Evolutionary conservation across 1,284 basidiomycete species (phyloP).

Genomic region (Ustilago nuda): DNA sequence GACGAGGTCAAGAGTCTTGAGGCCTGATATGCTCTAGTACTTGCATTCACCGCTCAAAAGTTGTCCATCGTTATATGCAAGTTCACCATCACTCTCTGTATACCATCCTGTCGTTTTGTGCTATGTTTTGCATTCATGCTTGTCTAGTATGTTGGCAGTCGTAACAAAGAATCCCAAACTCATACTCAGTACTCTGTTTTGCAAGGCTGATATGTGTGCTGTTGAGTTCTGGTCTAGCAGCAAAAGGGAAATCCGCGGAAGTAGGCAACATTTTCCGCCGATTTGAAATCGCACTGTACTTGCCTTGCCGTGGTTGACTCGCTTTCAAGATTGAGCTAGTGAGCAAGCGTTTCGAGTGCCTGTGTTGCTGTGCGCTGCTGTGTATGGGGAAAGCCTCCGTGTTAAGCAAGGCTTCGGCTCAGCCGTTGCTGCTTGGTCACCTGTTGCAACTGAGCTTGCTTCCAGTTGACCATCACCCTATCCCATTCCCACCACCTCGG

Average conservation of each 20-base stretch:
- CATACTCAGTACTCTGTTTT: too few relatives aligned
- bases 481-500: not conserved
- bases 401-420: not conserved
- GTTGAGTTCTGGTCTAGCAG: not conserved
- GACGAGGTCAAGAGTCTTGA: constrained; percentile 45
- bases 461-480: not conserved
- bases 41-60: constrained; percentile 1
- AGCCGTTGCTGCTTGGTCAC: constrained; percentile 1
- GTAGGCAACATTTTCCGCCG: not conserved
- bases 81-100: constrained; percentile 2
- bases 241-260: constrained; percentile 1
- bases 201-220: not conserved
- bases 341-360: too few relatives aligned
- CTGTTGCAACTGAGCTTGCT: constrained; percentile 5
- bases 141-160: constrained; percentile 6
- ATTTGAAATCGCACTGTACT: not conserved
- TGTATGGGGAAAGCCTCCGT: not conserved
- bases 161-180: not conserved
- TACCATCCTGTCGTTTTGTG: not conserved
- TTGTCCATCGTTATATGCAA: not conserved
- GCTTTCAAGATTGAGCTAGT: not conserved
- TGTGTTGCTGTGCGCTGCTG: constrained; percentile 2
- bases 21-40: not conserved
- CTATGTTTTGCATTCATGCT: constrained; percentile 6
- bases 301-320: not conserved